phyloP scores from a whole-genome alignment of 176 grass and related monocot genomes.

The Carex cristatella region DNA sequence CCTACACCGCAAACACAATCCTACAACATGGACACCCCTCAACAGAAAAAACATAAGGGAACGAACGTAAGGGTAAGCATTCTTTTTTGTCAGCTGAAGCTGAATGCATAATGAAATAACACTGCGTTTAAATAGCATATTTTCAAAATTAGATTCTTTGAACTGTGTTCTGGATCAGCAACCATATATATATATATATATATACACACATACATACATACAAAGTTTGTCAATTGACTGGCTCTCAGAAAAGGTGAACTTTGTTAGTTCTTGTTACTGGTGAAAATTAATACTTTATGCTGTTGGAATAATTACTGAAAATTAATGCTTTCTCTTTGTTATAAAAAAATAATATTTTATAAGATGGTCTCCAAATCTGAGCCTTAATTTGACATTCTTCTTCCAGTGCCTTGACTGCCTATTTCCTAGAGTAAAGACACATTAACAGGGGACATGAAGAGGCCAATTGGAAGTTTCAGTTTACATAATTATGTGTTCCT shows the following conservation, averaged over 20 bases:
- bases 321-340: no score
- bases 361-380: background rate
- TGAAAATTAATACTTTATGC: background rate
- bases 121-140: background rate
- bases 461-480: background rate
- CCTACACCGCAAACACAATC: background rate
- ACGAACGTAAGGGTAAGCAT: background rate
- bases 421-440: conserved; percentile 3
- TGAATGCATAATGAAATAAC: background rate
- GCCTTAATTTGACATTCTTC: background rate
- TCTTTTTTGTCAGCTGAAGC: background rate
- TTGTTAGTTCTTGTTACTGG: background rate
- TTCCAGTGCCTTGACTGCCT: conserved; percentile 6
- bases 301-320: background rate
- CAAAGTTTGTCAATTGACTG: background rate
- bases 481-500: background rate
- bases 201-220: no score
- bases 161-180: background rate
- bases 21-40: background rate
- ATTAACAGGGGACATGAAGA: background rate
- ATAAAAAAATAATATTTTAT: no score
- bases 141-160: background rate
- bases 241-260: background rate
- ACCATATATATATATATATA: background rate
- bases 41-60: background rate